Conservation (phyloP, 768 basidiomycete genomes). For the Leccinum arenicola region DNA sequence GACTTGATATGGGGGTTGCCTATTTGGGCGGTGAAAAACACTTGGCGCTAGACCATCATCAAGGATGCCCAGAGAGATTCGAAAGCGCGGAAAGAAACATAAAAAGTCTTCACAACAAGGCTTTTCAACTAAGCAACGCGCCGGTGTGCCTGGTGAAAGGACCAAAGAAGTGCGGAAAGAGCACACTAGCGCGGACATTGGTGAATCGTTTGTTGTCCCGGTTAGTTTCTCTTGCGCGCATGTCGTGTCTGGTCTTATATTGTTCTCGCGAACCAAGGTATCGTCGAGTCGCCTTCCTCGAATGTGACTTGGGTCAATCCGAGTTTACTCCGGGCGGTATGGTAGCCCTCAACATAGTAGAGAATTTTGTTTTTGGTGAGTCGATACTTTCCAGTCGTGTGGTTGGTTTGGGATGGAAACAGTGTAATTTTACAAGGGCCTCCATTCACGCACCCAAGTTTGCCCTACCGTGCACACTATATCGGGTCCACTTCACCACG, state of each 20-base stretch:
- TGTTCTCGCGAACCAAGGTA: slow-evolving; percentile 43
- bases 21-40: slow-evolving; percentile 4
- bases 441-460: slow-evolving; percentile 77
- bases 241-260: background rate
- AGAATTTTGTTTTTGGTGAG: slow-evolving; percentile 67
- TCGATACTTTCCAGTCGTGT: background rate
- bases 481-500: slow-evolving; percentile 78
- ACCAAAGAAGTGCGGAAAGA: slow-evolving; percentile 86
- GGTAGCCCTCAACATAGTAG: slow-evolving; percentile 75
- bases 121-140: slow-evolving; percentile 14
- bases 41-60: background rate
- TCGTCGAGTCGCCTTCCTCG: slow-evolving; percentile 82
- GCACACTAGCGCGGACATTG: slow-evolving; percentile 75
- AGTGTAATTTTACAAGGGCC: slow-evolving; percentile 54
- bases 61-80: slow-evolving; percentile 68
- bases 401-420: slow-evolving; percentile 1
- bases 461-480: slow-evolving; percentile 76
- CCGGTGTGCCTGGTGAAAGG: slow-evolving; percentile 73
- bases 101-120: slow-evolving; percentile 44
- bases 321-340: slow-evolving; percentile 89
- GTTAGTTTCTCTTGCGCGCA: slow-evolving; percentile 33
- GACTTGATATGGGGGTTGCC: background rate
- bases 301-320: slow-evolving; percentile 91
- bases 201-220: slow-evolving; percentile 63
- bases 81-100: slow-evolving; percentile 76